These are phyloP conservation scores for Alternaria triticina DNA, from an alignment of 2,329 filamentous ascomycete genomes.

Conservation along the genomic window DNA sequence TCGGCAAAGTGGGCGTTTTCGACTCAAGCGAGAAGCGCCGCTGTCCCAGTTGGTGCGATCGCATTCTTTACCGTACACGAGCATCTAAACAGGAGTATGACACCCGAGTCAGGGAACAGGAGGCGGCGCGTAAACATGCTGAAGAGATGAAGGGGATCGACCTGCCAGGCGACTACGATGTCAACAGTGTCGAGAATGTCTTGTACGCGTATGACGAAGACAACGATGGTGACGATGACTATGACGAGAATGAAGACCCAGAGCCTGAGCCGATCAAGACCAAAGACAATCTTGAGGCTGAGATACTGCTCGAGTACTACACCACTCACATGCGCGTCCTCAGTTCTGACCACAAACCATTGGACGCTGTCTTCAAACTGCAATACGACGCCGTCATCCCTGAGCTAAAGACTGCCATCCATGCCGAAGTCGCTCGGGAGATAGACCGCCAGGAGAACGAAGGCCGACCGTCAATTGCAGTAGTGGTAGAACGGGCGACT, in stretches of 20 bases:
- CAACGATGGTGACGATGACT: conserved; percentile 63
- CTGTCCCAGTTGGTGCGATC: conserved; percentile 95
- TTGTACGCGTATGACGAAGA: conserved; percentile 91
- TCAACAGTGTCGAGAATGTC: conserved; percentile 47
- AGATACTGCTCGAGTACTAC: conserved; percentile 70
- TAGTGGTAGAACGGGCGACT: conserved; percentile 72
- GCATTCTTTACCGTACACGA: conserved; percentile 84
- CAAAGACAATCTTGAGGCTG: conserved; percentile 63
- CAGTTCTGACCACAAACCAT: conserved; percentile 94
- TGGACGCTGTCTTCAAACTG: conserved; percentile 81
- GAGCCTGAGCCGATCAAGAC: conserved; percentile 60
- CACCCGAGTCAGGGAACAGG: conserved; percentile 66
- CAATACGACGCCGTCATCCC: conserved; percentile 87
- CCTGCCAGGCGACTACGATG: conserved; percentile 75
- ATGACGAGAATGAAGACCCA: conserved; percentile 46
- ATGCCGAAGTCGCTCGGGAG: conserved; percentile 85
- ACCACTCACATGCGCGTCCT: conserved; percentile 86
- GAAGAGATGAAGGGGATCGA: conserved; percentile 88
- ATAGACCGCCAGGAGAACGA: conserved; percentile 93
- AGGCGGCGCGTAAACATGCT: conserved; percentile 73
- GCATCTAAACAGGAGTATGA: conserved; percentile 72
- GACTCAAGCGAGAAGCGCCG: conserved; percentile 95
- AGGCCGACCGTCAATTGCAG: conserved; percentile 77
- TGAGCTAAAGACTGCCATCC: conserved; percentile 80
- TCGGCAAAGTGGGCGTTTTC: conserved; percentile 90